Conservation (phyloP, 2,329 filamentous ascomycete species). For the Ilyonectria destructans region DNA sequence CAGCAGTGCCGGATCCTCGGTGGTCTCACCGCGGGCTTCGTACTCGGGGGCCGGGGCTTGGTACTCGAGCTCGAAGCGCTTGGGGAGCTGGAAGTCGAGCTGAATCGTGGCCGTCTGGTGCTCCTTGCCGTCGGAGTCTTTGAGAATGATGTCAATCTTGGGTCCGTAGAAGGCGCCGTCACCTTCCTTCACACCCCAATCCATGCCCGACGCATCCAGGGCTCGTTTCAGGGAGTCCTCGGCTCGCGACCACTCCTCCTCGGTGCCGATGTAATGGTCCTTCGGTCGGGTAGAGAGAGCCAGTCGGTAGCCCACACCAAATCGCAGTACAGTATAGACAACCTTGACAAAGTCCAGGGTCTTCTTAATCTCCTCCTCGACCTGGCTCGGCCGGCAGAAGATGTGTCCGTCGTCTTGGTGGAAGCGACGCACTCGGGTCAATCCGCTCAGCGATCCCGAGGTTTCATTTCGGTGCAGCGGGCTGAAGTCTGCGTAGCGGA, state of each 20-base stretch:
- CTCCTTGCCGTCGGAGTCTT: conserved; percentile 86
- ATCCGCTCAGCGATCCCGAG: conserved; percentile 84
- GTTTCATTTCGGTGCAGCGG: conserved; percentile 90
- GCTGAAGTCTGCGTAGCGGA: conserved; percentile 91
- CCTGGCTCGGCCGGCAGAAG: conserved; percentile 86
- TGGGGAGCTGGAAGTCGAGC: conserved; percentile 90
- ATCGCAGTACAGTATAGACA: conserved; percentile 78
- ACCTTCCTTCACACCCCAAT: conserved; percentile 84
- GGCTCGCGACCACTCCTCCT: conserved; percentile 73
- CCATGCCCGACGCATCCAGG: conserved; percentile 77
- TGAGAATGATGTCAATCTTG: conserved; percentile 90
- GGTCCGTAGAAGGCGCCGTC: conserved; percentile 94
- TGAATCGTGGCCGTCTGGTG: conserved; percentile 93
- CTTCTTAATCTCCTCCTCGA: conserved; percentile 80
- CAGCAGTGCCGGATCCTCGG: conserved; percentile 64
- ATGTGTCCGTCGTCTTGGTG: conserved; percentile 95
- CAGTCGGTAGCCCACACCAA: conserved; percentile 80
- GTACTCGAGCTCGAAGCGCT: conserved; percentile 85
- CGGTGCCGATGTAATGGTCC: conserved; percentile 83
- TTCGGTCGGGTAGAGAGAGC: conserved; percentile 84
- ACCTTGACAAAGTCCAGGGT: conserved; percentile 83
- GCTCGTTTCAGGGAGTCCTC: conserved; percentile 60
- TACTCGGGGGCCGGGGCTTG: conserved; percentile 77
- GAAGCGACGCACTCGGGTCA: conserved; percentile 89
- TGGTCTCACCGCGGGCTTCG: conserved; percentile 69